Evolutionary conservation across 768 basidiomycete species (phyloP).

Genomic region (Lentinus brumalis): DNA sequence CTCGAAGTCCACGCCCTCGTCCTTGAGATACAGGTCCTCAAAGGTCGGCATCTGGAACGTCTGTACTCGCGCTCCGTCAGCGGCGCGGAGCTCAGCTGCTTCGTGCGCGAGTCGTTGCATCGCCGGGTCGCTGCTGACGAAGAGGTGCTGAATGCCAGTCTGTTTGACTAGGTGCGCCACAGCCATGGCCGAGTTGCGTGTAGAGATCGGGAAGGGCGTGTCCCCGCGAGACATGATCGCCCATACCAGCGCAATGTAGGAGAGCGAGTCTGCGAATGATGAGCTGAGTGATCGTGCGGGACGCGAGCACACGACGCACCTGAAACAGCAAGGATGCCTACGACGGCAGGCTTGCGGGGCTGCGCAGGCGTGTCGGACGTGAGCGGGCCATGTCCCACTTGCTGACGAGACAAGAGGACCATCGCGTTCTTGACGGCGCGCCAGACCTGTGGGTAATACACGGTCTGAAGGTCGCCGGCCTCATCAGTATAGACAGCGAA

Average conservation of each 20-base stretch:
- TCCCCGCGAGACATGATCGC: slow-evolving; percentile 25
- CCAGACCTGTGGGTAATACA: background rate
- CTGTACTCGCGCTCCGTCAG: slow-evolving; percentile 7
- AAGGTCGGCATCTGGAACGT: slow-evolving; percentile 22
- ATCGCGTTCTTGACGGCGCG: background rate
- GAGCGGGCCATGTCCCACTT: background rate
- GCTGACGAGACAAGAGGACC: slow-evolving; percentile 17
- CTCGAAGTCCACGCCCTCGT: background rate
- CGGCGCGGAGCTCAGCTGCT: slow-evolving; percentile 11
- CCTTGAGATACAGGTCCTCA: slow-evolving; percentile 19
- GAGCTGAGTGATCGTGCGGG: background rate
- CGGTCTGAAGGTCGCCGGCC: background rate
- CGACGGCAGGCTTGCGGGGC: slow-evolving; percentile 12
- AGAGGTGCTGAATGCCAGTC: slow-evolving; percentile 24
- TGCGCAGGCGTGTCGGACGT: background rate
- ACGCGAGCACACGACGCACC: background rate
- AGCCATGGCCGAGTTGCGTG: slow-evolving; percentile 36
- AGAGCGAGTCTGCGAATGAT: slow-evolving; percentile 22
- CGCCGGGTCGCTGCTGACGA: slow-evolving; percentile 24
- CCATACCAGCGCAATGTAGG: slow-evolving; percentile 13
- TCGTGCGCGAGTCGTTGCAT: slow-evolving; percentile 23
- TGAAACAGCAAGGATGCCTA: slow-evolving; percentile 24
- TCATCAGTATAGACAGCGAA: background rate
- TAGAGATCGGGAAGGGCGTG: slow-evolving; percentile 37
- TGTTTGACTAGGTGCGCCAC: slow-evolving; percentile 36